Evolutionary conservation across 2,329 filamentous ascomycete species (phyloP), one percentile per base, ranked within the genome.

Genomic region (Mollisia scopiformis): DNA sequence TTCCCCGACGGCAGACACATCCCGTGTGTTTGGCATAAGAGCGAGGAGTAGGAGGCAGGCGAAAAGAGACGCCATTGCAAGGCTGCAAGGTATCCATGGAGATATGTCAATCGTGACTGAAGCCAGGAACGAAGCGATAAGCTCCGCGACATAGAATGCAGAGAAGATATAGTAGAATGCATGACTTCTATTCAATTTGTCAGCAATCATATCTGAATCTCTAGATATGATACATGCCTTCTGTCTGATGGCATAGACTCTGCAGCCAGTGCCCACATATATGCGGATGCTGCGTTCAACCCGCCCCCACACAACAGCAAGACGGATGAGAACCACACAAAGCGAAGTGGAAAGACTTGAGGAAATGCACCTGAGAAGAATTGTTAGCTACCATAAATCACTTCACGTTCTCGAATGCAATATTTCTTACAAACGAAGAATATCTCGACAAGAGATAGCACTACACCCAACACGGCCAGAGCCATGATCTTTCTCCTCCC

Each of bases 111-210:
- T 69, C 2, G 71, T 72, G 1, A 70, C 33, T 1, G 68, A 64
- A 3, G 71, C 71, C 14, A 69, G 27, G 28, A 65, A 70, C 5
- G 71, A 73, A 16, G 66, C 68, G 5, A 71, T 58, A 14, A 73
- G 64, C 43, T 73, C 71, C 1, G 71, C 71, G 27, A 70, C 56
- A 46, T 72, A 73, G 41, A 71, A 73, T 25, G 71, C 69, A 8
- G 71, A 72, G 46, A 72, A 73, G 39, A 73, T 71, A 39, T 71
- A 71, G 30, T 73, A 73, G 49, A 72, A 73, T 1, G 65, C 66
- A 55, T 69, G 64, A 46, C 71, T 72, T 58, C 71, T 72, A 19
- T 6, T 23, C 23, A 23, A n/a, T 30, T 33, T 33, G 16, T 51
- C 13, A 51, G 16, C 25, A 13, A 5, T 19, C 8, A 21, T 21